Percentiles rank a stretch among this genome's conserved stretches.
These are phyloP conservation scores for Pseudogymnoascus sp. DNA, from an alignment of 2,329 filamentous ascomycete species.

Conservation along the genomic window DNA sequence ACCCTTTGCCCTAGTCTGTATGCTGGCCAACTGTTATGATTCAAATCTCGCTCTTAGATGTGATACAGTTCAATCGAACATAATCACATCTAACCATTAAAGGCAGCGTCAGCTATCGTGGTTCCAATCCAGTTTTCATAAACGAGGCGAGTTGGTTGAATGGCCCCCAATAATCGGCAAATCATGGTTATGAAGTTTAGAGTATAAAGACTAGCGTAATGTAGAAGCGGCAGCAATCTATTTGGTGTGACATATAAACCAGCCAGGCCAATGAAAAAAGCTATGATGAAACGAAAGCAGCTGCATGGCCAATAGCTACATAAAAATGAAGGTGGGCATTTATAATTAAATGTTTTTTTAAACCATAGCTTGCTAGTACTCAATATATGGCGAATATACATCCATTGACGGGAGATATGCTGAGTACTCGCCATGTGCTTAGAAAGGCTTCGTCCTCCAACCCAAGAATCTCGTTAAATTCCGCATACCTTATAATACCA, in stretches of 20 bases:
- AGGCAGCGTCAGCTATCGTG: not conserved
- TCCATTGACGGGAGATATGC: not conserved
- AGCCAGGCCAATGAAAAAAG: not conserved
- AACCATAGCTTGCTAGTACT: not conserved
- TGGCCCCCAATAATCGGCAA: not conserved
- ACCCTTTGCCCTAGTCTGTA: not conserved
- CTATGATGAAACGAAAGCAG: not conserved
- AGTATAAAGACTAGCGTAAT: not conserved
- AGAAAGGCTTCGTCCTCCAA: not conserved
- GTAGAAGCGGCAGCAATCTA: not conserved
- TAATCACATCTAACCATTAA: too few relatives aligned
- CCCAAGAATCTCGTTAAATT: not conserved
- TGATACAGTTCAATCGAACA: too few relatives aligned
- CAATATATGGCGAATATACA: not conserved
- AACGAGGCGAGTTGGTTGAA: not conserved
- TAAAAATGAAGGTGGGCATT: not conserved
- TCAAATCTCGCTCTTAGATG: too few relatives aligned
- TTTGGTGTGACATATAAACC: not conserved
- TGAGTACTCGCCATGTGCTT: not conserved
- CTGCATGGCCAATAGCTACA: not conserved
- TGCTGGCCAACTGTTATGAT: too few relatives aligned
- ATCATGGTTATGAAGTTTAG: not conserved
- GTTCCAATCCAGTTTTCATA: not conserved
- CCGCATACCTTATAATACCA: not conserved
- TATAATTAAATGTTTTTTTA: not conserved